These are phyloP conservation scores for Wickerhamiella sorbophila DNA, from an alignment of 805 yeast genomes.

Conservation along the genomic window DNA sequence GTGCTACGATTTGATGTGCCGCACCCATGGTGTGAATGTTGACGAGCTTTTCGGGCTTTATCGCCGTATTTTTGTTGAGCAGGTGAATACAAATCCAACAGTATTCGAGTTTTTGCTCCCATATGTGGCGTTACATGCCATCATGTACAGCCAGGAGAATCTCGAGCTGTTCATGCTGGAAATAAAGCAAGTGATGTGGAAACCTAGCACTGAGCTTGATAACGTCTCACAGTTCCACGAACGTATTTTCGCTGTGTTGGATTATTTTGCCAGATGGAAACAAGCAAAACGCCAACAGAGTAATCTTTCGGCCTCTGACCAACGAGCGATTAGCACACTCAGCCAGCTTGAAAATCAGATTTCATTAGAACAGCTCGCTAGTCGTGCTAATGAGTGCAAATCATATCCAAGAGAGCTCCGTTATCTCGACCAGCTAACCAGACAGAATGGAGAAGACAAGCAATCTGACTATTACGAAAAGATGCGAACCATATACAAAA, in stretches of 20 bases:
- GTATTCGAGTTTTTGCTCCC: constrained; percentile 64
- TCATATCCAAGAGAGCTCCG: constrained; percentile 79
- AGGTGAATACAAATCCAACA: constrained; percentile 37
- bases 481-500: constrained; percentile 70
- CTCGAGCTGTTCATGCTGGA: constrained; percentile 40
- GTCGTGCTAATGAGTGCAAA: constrained; percentile 65
- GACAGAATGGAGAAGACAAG: constrained; percentile 26
- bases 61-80: constrained; percentile 49
- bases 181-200: constrained; percentile 41
- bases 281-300: constrained; percentile 16
- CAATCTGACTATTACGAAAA: constrained; percentile 17
- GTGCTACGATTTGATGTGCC: constrained; percentile 48
- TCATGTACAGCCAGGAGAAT: constrained; percentile 34
- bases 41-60: constrained; percentile 45
- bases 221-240: constrained; percentile 55
- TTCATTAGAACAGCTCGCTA: constrained; percentile 59
- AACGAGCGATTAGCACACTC: constrained; percentile 1
- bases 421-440: constrained; percentile 63
- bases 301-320: constrained; percentile 4
- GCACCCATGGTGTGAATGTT: constrained; percentile 25
- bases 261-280: constrained; percentile 70
- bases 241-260: constrained; percentile 62
- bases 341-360: constrained; percentile 21
- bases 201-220: constrained; percentile 33
- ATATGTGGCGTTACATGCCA: constrained; percentile 52